Percentiles rank a stretch among this genome's conserved stretches.
These are phyloP conservation scores for Kodamaea arcana DNA, from an alignment of 1,139 yeast species.

Conservation along the genomic window DNA sequence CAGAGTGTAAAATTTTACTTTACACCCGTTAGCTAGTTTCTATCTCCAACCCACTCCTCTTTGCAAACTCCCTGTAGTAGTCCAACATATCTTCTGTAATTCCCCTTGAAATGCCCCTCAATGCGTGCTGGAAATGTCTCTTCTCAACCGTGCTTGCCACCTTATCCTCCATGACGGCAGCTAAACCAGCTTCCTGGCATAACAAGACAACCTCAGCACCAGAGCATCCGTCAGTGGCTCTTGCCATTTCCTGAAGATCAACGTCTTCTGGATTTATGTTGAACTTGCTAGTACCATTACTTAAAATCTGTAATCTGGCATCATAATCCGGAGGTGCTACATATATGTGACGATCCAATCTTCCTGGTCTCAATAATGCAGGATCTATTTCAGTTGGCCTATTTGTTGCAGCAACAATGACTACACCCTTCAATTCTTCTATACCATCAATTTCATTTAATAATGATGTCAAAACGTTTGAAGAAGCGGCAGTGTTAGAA, in stretches of 20 bases:
- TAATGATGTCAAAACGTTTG: slow-evolving; percentile 81
- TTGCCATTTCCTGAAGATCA: slow-evolving; percentile 53
- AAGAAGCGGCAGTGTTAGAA: slow-evolving; percentile 69
- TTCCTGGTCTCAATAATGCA: slow-evolving; percentile 88
- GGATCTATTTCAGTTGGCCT: slow-evolving; percentile 91
- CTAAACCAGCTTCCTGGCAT: slow-evolving; percentile 92
- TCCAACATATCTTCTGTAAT: slow-evolving; percentile 81
- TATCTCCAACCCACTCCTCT: slow-evolving; percentile 30
- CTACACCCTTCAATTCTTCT: slow-evolving; percentile 88
- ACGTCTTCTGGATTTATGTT: slow-evolving; percentile 40
- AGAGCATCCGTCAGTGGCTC: slow-evolving; percentile 78
- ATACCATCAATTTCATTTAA: slow-evolving; percentile 95
- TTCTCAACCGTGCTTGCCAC: slow-evolving; percentile 50
- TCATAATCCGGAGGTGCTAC: slow-evolving; percentile 85
- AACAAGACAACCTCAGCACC: slow-evolving; percentile 93
- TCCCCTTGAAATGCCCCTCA: slow-evolving; percentile 63
- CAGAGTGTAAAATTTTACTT: no score
- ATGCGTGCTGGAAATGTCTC: slow-evolving; percentile 70
- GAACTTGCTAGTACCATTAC: slow-evolving; percentile 59
- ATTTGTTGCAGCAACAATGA: slow-evolving; percentile 91
- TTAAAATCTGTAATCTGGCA: slow-evolving; percentile 74
- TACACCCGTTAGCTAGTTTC: no score
- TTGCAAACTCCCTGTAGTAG: slow-evolving; percentile 66
- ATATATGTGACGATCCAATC: slow-evolving; percentile 86
- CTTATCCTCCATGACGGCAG: slow-evolving; percentile 79